Evolutionary conservation across 139 green algal species (phyloP).

Genomic region (Spirogloea muscicola): DNA sequence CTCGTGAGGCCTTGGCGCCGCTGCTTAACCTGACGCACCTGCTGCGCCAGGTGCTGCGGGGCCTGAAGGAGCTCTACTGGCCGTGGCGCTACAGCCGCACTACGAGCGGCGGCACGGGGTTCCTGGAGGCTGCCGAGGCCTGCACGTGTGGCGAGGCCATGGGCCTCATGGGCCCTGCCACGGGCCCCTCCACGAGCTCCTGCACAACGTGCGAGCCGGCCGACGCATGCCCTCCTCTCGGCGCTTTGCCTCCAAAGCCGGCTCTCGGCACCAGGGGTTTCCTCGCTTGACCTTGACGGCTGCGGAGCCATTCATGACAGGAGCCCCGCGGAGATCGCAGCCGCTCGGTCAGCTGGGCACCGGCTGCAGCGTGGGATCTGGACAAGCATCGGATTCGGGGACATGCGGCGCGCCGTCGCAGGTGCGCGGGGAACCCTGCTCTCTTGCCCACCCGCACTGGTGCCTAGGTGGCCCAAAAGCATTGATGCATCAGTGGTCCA

Average conservation of each 20-base stretch:
- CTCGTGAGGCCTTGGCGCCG: no score
- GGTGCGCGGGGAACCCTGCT: neutral
- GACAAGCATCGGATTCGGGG: conserved; percentile 64
- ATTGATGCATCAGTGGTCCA: neutral
- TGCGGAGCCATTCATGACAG: no score
- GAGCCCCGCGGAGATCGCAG: conserved; percentile 56
- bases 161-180: conserved; percentile 5
- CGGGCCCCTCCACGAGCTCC: no score
- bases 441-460: neutral
- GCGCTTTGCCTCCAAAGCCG: no score
- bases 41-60: conserved; percentile 63
- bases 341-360: conserved; percentile 47
- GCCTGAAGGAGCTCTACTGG: conserved; percentile 79
- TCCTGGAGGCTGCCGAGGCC: conserved; percentile 15
- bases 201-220: no score
- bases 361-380: conserved; percentile 77
- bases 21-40: neutral
- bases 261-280: no score
- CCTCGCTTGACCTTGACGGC: neutral
- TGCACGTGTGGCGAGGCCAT: conserved; percentile 59
- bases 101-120: conserved; percentile 20
- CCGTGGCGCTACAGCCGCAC: conserved; percentile 69
- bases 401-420: conserved; percentile 59
- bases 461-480: neutral
- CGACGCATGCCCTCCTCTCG: no score